These are phyloP conservation scores for Alternaria brassicae DNA, from an alignment of 2,329 filamentous ascomycete species.

Conservation along the genomic window DNA sequence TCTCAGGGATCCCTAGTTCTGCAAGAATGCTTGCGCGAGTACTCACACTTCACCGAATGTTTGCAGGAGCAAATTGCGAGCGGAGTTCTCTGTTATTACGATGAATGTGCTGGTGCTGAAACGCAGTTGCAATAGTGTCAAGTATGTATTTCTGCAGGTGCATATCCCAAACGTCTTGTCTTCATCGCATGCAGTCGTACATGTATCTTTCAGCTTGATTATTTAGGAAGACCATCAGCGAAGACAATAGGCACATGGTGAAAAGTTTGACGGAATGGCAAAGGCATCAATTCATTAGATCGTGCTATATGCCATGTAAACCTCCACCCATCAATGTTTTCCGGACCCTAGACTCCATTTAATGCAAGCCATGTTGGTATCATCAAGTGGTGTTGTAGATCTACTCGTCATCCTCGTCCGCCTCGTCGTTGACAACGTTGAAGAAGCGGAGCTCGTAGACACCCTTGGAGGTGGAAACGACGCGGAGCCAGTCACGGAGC, in stretches of 20 bases:
- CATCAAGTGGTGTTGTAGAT: conserved; percentile 38
- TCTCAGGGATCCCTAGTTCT: neutral
- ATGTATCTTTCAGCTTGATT: too few species aligned
- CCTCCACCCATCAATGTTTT: conserved; percentile 29
- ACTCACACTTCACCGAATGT: neutral
- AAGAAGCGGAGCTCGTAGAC: conserved; percentile 99
- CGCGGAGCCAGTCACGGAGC: conserved; percentile 99
- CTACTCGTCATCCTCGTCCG: conserved; percentile 98
- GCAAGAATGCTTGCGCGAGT: neutral
- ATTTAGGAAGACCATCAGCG: neutral
- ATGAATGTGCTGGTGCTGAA: too few species aligned
- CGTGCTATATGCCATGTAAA: conserved; percentile 40
- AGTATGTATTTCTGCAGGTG: too few species aligned
- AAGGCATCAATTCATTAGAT: conserved; percentile 40
- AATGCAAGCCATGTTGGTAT: conserved; percentile 27
- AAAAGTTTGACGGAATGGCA: conserved; percentile 10
- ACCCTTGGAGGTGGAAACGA: conserved; percentile 96
- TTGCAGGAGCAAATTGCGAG: neutral
- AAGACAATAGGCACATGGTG: neutral
- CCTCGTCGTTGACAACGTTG: conserved; percentile 99
- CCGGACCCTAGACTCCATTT: conserved; percentile 24
- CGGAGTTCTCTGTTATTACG: too few species aligned
- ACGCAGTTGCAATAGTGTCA: too few species aligned
- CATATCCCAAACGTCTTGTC: too few species aligned
- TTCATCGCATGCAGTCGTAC: too few species aligned